These are phyloP conservation scores for Phalaenopsis equestris DNA, from an alignment of 106 monocot genomes.

Conservation along the genomic window DNA sequence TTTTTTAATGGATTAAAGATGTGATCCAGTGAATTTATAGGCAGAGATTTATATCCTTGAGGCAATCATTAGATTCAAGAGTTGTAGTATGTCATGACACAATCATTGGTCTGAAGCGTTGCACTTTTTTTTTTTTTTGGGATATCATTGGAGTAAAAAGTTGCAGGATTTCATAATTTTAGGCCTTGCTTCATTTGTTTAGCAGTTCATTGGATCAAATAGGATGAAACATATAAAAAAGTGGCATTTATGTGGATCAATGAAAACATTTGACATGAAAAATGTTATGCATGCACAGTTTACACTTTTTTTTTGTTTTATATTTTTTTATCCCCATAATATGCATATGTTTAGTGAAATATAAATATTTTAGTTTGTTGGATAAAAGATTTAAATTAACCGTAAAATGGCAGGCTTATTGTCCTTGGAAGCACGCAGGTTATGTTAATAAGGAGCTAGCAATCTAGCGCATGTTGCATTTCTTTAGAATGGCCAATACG, in stretches of 20 bases:
- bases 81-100: neutral
- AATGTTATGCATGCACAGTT: neutral
- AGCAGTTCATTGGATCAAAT: neutral
- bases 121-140: neutral
- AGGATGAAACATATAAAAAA: neutral
- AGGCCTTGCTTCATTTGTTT: neutral
- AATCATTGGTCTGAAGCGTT: neutral
- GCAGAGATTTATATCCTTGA: neutral
- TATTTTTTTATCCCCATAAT: neutral
- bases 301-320: neutral
- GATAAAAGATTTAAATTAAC: neutral
- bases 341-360: neutral
- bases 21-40: too few species aligned
- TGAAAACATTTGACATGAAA: neutral
- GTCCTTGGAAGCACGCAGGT: neutral
- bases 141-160: neutral
- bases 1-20: neutral
- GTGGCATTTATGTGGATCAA: neutral
- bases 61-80: neutral
- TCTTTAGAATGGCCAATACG: neutral
- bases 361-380: neutral
- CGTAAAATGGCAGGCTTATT: neutral
- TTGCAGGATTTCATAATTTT: neutral
- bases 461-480: neutral
- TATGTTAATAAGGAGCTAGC: neutral